phyloP scores from a whole-genome alignment of 129 eudicot species.

The Flaveria bidentis region DNA sequence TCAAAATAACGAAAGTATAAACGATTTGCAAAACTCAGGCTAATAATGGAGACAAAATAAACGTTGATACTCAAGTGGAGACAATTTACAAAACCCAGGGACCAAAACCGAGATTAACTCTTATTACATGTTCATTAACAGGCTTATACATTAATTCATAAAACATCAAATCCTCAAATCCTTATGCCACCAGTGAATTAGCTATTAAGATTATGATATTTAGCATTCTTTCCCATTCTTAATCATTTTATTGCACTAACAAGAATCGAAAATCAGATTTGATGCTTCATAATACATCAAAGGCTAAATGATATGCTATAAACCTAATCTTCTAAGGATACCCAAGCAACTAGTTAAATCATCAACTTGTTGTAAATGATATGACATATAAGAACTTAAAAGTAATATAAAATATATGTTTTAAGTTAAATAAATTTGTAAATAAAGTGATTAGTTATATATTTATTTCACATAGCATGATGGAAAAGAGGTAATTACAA shows the following conservation, averaged over 20 bases:
- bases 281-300: conserved; percentile 21
- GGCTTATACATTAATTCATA: too few relatives aligned
- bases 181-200: background rate
- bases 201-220: background rate
- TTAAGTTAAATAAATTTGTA: background rate
- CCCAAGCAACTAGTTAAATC: conserved; percentile 4
- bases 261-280: conserved; percentile 14
- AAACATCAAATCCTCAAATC: too few relatives aligned
- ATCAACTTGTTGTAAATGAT: background rate
- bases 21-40: too few relatives aligned
- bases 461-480: background rate
- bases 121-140: too few relatives aligned
- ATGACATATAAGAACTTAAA: background rate
- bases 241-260: conserved; percentile 14
- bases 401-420: background rate
- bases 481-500: background rate
- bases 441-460: background rate
- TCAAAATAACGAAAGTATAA: too few relatives aligned
- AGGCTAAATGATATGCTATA: background rate
- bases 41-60: too few relatives aligned
- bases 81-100: too few relatives aligned
- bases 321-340: conserved; percentile 2
- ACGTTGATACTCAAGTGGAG: too few relatives aligned
- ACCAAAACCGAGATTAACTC: too few relatives aligned
- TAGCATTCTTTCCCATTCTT: background rate